Evolutionary conservation across 768 basidiomycete species (phyloP).

Genomic region (Panaeolus papilionaceus): DNA sequence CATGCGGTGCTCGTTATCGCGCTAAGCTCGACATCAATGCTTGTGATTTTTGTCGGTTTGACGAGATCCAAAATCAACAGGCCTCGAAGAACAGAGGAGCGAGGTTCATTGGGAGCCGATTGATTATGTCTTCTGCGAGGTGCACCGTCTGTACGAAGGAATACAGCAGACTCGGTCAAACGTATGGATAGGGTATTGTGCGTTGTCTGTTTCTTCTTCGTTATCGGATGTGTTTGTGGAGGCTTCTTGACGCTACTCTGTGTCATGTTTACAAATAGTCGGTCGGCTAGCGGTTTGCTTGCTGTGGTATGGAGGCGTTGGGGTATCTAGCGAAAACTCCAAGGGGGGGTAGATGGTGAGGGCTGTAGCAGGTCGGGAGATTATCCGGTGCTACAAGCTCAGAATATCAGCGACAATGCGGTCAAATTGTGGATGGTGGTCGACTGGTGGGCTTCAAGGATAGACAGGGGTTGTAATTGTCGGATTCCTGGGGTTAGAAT

Average conservation of each 20-base stretch:
- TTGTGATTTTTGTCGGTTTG: constrained; percentile 86
- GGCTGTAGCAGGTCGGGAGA: background rate
- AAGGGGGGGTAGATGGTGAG: background rate
- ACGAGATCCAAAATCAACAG: constrained; percentile 59
- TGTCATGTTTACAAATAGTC: background rate
- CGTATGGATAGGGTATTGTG: constrained; percentile 60
- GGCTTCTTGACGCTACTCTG: background rate
- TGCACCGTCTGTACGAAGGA: constrained; percentile 58
- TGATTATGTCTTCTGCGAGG: constrained; percentile 39
- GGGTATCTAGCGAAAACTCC: constrained; percentile 5
- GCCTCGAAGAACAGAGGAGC: constrained; percentile 67
- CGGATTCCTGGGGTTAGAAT: background rate
- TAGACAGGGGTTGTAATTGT: background rate
- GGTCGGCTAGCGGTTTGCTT: background rate
- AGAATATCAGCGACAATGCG: background rate
- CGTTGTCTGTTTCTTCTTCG: constrained; percentile 21
- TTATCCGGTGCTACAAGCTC: background rate
- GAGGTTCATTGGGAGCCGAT: constrained; percentile 29
- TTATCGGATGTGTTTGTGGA: constrained; percentile 6
- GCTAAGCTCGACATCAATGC: constrained; percentile 81
- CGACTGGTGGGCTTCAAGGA: background rate
- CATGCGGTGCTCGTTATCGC: constrained; percentile 78
- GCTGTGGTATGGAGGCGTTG: background rate
- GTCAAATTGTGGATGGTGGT: background rate
- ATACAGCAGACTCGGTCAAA: constrained; percentile 77